Evolutionary conservation across 2,329 filamentous ascomycete species (phyloP).

Genomic region (Colletotrichum melonis): DNA sequence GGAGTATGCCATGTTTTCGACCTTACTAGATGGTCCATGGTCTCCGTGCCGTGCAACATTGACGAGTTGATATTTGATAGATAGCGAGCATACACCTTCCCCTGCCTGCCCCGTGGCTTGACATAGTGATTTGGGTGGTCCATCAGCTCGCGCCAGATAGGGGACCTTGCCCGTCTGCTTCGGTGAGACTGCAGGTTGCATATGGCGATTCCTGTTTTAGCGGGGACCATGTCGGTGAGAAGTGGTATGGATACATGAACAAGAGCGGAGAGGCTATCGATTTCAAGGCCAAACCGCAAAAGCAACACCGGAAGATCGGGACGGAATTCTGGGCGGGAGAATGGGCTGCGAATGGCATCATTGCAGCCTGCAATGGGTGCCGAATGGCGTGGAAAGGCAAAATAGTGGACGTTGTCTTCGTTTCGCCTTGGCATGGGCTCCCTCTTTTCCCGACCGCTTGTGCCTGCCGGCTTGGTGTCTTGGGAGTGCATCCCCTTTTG

Average conservation of each 20-base stretch:
- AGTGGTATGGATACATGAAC: neutral
- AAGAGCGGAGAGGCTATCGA: slow-evolving; percentile 13
- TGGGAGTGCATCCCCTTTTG: slow-evolving; percentile 9
- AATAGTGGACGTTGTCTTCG: slow-evolving; percentile 13
- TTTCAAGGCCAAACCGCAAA: slow-evolving; percentile 1
- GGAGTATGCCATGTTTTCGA: neutral
- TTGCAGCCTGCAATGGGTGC: neutral
- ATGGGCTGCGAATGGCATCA: slow-evolving; percentile 28
- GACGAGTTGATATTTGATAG: slow-evolving; percentile 20
- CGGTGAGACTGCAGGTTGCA: slow-evolving; percentile 28
- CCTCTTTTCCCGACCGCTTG: slow-evolving; percentile 34
- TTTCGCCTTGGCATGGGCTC: slow-evolving; percentile 33
- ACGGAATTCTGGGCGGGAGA: slow-evolving; percentile 5
- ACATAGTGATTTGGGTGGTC: slow-evolving; percentile 27
- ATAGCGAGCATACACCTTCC: slow-evolving; percentile 10
- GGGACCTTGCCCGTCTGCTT: slow-evolving; percentile 23
- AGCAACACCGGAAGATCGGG: slow-evolving; percentile 12
- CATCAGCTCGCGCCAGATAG: slow-evolving; percentile 3
- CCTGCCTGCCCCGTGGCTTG: slow-evolving; percentile 21
- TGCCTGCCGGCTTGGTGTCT: slow-evolving; percentile 35
- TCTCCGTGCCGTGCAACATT: neutral
- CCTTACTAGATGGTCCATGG: neutral
- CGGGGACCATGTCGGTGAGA: slow-evolving; percentile 12
- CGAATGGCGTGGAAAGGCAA: slow-evolving; percentile 18
- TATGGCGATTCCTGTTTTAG: neutral